Evolutionary conservation across 768 basidiomycete species (phyloP), one percentile per base, ranked within the genome.

Genomic region (Rhodosporidiobolus odoratus): DNA sequence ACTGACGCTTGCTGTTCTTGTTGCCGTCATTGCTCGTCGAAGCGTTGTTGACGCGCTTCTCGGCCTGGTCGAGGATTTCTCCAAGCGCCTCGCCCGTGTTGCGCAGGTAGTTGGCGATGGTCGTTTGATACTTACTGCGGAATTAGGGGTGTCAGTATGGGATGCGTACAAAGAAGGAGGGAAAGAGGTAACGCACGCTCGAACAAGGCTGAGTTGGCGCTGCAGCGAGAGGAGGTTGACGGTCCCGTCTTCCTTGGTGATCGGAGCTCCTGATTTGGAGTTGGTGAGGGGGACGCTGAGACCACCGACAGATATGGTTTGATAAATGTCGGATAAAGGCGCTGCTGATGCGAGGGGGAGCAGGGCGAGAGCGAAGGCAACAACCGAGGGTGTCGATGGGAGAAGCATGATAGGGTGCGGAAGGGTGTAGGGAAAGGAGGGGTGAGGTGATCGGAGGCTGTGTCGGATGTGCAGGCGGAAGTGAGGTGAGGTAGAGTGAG

Each of bases 171-270:
- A 15, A 27, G 27, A 7, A 10, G 47, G 34, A n/a, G 7, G 35
- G 30, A 17, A 53, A n/a, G 53, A 27, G 3, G 6, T 12, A 13
- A 66, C 65, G 37, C 25, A 60, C 65, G 65, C 65, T 21, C 58
- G 65, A 27, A 57, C 37, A n/a, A 66, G 37, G 17, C 48, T 53
- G 27, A 66, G 52, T n/a, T 66, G 65, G 1, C 65, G 48, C 23
- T 66, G 13, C 25, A 66, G 19, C 27, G 65, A 66, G 27, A 53
- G 50, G 58, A 58, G 34, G 58, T 66, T 66, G 50, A 66, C 65
- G 7, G 65, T 66, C 32, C 65, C 65, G 23, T 66, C 65, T n/a
- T 66, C 65, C 48, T 66, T 66, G 6, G 65, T 66, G 48, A 66
- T 52, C 2, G 65, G 35, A 1, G 43, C 27, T 7, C 65, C 58